Conservation (phyloP, 768 basidiomycete species). For the Russula emetica region DNA sequence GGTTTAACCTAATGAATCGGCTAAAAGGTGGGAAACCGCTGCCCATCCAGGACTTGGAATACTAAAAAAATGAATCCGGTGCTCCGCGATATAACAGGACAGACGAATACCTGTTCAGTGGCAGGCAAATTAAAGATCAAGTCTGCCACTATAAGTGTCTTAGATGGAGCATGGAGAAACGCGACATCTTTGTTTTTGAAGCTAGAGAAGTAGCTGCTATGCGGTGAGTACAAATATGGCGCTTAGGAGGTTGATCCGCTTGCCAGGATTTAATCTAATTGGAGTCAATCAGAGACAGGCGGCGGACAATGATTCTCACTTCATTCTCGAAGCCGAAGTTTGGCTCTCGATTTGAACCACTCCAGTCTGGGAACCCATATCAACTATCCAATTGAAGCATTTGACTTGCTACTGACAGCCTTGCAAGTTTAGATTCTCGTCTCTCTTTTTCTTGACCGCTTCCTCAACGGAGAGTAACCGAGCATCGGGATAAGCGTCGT, state of each 20-base stretch:
- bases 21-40: slow-evolving; percentile 9
- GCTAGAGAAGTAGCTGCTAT: slow-evolving; percentile 60
- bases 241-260: background rate
- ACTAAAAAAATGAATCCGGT: background rate
- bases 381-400: slow-evolving; percentile 1
- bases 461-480: slow-evolving; percentile 67
- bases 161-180: slow-evolving; percentile 68
- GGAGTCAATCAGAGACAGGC: background rate
- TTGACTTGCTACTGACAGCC: slow-evolving; percentile 46
- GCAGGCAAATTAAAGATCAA: slow-evolving; percentile 78
- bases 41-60: slow-evolving; percentile 1
- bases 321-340: slow-evolving; percentile 78
- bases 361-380: slow-evolving; percentile 31
- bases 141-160: slow-evolving; percentile 76
- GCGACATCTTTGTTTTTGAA: slow-evolving; percentile 78
- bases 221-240: background rate
- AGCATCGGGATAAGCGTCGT: slow-evolving; percentile 64
- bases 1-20: background rate
- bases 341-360: slow-evolving; percentile 41
- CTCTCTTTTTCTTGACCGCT: slow-evolving; percentile 49
- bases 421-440: slow-evolving; percentile 50
- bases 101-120: slow-evolving; percentile 56
- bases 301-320: slow-evolving; percentile 32
- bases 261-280: slow-evolving; percentile 35
- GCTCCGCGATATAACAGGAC: background rate